These are phyloP conservation scores for Quercus aquifolioides DNA, from an alignment of 306 rosid species.

Conservation along the genomic window DNA sequence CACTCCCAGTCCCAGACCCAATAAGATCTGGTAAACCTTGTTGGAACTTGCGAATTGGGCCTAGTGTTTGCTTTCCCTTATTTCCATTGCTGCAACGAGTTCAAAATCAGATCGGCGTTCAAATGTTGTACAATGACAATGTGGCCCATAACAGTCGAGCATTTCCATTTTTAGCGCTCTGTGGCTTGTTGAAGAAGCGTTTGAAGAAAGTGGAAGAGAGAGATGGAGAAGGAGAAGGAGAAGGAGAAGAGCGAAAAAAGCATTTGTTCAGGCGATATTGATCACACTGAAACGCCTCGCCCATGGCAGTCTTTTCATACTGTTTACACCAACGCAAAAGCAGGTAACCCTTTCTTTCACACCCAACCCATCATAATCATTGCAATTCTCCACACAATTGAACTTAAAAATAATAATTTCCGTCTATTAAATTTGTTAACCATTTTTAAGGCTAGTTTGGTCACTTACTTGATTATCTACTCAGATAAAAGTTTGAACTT, in stretches of 20 bases:
- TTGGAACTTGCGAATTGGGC: too few relatives aligned
- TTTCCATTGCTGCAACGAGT: too few relatives aligned
- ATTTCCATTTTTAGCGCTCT: neutral
- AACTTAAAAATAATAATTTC: too few relatives aligned
- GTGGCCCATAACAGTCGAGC: too few relatives aligned
- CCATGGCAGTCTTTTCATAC: conserved; percentile 92
- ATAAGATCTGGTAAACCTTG: too few relatives aligned
- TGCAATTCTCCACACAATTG: neutral
- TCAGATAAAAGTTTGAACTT: too few relatives aligned
- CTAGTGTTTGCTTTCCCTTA: too few relatives aligned
- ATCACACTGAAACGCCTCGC: conserved; percentile 20
- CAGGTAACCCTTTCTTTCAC: conserved; percentile 41
- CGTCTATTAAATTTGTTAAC: neutral
- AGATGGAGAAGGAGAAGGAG: neutral
- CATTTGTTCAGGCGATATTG: conserved; percentile 11
- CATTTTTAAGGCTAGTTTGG: neutral
- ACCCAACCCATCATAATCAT: neutral
- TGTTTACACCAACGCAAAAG: conserved; percentile 86
- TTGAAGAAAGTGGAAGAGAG: neutral
- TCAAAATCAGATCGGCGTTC: too few relatives aligned
- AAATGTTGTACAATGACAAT: too few relatives aligned
- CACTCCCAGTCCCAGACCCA: too few relatives aligned
- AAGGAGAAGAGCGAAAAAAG: conserved; percentile 46
- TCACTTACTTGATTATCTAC: neutral
- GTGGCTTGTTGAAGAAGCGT: conserved; percentile 1